These are phyloP conservation scores for Aspergillus ochraceoroseus DNA, from an alignment of 2,329 filamentous ascomycete species.

Conservation along the genomic window DNA sequence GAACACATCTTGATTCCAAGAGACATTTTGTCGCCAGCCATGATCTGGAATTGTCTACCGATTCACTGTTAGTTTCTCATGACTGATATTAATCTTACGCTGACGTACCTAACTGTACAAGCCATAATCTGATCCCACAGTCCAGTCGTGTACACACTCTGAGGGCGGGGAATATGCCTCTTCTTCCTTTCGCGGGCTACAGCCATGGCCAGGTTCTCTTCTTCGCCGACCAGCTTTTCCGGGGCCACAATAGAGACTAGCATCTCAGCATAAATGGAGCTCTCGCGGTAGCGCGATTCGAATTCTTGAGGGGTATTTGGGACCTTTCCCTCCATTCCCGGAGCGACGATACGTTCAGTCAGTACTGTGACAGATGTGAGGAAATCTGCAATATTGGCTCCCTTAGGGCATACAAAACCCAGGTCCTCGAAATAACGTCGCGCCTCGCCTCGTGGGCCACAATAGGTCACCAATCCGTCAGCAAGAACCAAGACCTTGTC, in stretches of 20 bases:
- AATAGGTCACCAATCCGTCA: conserved; percentile 60
- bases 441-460: conserved; percentile 55
- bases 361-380: conserved; percentile 60
- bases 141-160: conserved; percentile 31
- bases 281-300: conserved; percentile 48
- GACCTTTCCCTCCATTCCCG: conserved; percentile 30
- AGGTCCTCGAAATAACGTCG: conserved; percentile 58
- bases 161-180: conserved; percentile 28
- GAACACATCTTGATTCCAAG: conserved; percentile 46
- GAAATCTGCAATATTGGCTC: conserved; percentile 61
- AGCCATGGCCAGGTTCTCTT: conserved; percentile 28
- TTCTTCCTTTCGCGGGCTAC: conserved; percentile 32
- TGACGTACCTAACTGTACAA: conserved; percentile 42
- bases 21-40: conserved; percentile 50
- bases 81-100: too few species aligned
- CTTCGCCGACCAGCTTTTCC: conserved; percentile 29
- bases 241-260: conserved; percentile 42
- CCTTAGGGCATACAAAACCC: conserved; percentile 58
- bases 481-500: conserved; percentile 65
- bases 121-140: conserved; percentile 42
- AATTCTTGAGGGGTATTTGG: conserved; percentile 42
- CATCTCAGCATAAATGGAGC: conserved; percentile 50
- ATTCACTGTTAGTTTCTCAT: too few species aligned
- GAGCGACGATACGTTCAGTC: conserved; percentile 43
- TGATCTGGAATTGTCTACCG: conserved; percentile 47